These are phyloP conservation scores for Kodamaea leandrae DNA, from an alignment of 805 yeast genomes.

Conservation along the genomic window DNA sequence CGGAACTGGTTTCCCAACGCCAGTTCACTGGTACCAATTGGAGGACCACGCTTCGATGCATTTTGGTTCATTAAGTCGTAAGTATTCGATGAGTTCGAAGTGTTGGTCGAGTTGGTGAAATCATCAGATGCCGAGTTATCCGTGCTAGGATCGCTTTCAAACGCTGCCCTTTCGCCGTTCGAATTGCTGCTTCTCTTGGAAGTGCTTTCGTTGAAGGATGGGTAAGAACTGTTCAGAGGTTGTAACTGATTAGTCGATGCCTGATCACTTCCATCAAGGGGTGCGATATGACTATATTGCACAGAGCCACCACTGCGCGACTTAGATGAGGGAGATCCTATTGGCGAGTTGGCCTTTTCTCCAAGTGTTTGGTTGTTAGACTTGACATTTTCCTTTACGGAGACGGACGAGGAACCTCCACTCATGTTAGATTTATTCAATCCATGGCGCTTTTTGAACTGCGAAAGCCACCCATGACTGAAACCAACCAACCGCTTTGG, in stretches of 20 bases:
- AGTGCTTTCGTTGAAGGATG: neutral
- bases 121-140: constrained; percentile 9
- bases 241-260: neutral
- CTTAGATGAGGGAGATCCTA: neutral
- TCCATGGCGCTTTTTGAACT: constrained; percentile 59
- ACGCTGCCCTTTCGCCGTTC: neutral
- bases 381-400: neutral
- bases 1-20: constrained; percentile 23
- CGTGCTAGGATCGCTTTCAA: constrained; percentile 9
- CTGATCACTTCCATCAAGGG: too few relatives aligned
- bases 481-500: constrained; percentile 55
- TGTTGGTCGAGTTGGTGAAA: constrained; percentile 8
- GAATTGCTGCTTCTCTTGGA: neutral
- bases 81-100: constrained; percentile 10
- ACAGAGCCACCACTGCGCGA: too few relatives aligned
- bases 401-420: constrained; percentile 9
- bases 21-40: constrained; percentile 1
- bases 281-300: too few relatives aligned
- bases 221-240: neutral
- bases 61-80: constrained; percentile 10
- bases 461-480: constrained; percentile 63
- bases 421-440: constrained; percentile 35
- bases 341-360: neutral
- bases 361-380: neutral
- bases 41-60: constrained; percentile 1